These are phyloP conservation scores for Flaveria trinervia DNA, from an alignment of 129 eudicot species.

Conservation along the genomic window DNA sequence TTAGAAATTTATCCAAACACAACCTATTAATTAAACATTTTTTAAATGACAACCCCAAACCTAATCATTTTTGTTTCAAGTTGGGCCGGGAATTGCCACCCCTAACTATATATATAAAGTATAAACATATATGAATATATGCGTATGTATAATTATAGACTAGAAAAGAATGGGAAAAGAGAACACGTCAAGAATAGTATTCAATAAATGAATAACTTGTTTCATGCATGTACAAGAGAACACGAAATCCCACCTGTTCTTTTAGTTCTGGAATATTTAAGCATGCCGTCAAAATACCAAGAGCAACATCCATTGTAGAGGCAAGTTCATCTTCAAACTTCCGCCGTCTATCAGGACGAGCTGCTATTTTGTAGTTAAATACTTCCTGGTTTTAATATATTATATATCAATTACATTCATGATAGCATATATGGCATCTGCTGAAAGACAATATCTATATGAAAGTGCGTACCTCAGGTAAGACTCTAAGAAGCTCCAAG, in stretches of 20 bases:
- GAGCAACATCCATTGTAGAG: conserved; percentile 77
- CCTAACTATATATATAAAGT: neutral
- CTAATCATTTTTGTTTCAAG: neutral
- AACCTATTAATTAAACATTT: too few species aligned
- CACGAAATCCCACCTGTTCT: conserved; percentile 64
- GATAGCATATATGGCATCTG: neutral
- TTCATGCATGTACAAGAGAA: conserved; percentile 4
- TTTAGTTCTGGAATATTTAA: conserved; percentile 70
- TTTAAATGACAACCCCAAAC: neutral
- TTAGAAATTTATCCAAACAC: neutral
- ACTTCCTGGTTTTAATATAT: conserved; percentile 55
- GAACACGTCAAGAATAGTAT: neutral
- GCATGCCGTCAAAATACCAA: conserved; percentile 85
- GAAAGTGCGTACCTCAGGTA: conserved; percentile 73
- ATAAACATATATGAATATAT: neutral
- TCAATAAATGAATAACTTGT: neutral
- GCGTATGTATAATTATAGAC: neutral
- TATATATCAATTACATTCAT: too few species aligned
- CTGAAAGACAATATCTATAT: neutral
- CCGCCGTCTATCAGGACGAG: conserved; percentile 93
- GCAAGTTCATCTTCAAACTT: conserved; percentile 90
- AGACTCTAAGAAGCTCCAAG: conserved; percentile 84
- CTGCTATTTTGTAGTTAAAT: conserved; percentile 88
- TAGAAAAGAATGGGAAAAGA: neutral
- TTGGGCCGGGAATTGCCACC: neutral